Conservation (phyloP, 257 asterid genomes). For the Solanum medicagineum region DNA sequence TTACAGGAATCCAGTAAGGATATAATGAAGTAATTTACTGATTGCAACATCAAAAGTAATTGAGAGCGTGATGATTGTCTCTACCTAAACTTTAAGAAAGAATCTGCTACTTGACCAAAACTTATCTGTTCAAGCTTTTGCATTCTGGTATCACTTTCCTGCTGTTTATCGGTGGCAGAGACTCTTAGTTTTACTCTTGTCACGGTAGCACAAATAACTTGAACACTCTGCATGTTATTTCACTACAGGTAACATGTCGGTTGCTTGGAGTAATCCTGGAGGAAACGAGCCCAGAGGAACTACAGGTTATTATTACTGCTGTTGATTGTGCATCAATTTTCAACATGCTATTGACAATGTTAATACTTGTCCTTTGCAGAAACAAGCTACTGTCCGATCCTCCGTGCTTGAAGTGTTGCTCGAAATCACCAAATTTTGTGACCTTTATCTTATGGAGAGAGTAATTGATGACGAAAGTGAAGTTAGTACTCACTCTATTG, state of each 20-base stretch:
- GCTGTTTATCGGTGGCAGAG: not conserved
- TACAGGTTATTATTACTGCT: slow-evolving; percentile 41
- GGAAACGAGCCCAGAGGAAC: slow-evolving; percentile 83
- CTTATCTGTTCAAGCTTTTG: not conserved
- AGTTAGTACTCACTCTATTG: slow-evolving; percentile 27
- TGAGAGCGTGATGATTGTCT: not conserved
- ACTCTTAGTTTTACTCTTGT: not conserved
- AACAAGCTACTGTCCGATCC: slow-evolving; percentile 72
- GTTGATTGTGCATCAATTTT: not conserved
- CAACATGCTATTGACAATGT: not conserved
- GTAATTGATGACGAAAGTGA: slow-evolving; percentile 90
- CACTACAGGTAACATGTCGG: slow-evolving; percentile 61
- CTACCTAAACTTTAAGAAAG: not conserved
- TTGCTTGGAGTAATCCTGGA: slow-evolving; percentile 75
- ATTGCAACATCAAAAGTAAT: not conserved
- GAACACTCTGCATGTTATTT: not conserved
- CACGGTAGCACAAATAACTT: not conserved
- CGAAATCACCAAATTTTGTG: slow-evolving; percentile 82
- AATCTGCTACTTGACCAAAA: not conserved
- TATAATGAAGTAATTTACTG: not conserved
- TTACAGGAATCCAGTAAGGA: not conserved
- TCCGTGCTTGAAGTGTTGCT: slow-evolving; percentile 79
- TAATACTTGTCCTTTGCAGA: slow-evolving; percentile 37
- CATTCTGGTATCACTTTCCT: not conserved
- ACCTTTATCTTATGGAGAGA: slow-evolving; percentile 94